Conservation (phyloP, 2,329 filamentous ascomycete species). For the Penicillium nordicum region DNA sequence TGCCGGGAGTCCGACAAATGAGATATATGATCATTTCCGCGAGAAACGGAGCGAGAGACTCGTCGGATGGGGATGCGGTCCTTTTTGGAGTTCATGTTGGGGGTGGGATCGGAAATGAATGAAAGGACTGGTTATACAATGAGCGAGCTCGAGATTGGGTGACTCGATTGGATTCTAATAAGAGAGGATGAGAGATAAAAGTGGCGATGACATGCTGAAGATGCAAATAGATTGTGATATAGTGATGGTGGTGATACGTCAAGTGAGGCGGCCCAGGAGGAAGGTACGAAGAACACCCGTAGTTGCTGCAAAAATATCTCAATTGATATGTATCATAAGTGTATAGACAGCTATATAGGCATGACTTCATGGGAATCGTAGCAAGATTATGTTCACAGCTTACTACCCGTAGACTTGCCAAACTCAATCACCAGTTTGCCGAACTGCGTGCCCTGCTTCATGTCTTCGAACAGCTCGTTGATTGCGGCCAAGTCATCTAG, state of each 20-base stretch:
- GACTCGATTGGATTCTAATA: background rate
- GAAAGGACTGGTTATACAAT: background rate
- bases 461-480: conserved; percentile 78
- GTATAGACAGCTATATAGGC: background rate
- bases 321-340: background rate
- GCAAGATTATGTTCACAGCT: conserved; percentile 31
- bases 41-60: background rate
- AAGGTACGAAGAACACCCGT: conserved; percentile 1
- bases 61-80: background rate
- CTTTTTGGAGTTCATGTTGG: background rate
- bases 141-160: background rate
- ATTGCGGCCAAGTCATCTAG: conserved; percentile 75
- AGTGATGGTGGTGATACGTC: background rate
- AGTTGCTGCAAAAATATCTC: background rate
- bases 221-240: background rate
- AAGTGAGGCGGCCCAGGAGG: background rate
- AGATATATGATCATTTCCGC: background rate
- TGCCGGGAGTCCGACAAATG: background rate
- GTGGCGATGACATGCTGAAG: background rate
- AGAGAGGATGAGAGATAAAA: background rate
- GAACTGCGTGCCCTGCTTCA: conserved; percentile 82
- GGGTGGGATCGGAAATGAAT: background rate
- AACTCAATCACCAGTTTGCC: conserved; percentile 86
- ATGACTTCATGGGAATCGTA: background rate
- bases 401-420: conserved; percentile 39